Percentiles rank a stretch among this genome's conserved stretches.
Conservation (phyloP, 2,329 filamentous ascomycete species). For the Epichloe brachyelytri region DNA sequence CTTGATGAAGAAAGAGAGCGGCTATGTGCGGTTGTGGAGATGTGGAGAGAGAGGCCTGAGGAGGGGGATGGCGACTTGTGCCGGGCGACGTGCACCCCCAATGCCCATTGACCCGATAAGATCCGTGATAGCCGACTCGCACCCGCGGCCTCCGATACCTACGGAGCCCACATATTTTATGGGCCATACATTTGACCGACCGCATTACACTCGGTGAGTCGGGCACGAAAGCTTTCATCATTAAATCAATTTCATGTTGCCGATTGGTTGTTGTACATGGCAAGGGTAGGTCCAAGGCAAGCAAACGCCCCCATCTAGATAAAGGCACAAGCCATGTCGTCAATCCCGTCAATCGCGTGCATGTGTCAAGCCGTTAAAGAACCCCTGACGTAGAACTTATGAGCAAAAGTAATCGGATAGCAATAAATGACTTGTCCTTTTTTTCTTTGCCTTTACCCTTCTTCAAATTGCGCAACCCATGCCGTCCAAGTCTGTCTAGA, state of each 20-base stretch:
- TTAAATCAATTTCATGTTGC: conserved; percentile 2
- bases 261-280: conserved; percentile 3
- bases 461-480: neutral
- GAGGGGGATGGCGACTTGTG: too few species aligned
- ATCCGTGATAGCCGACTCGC: conserved; percentile 7
- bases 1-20: neutral
- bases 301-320: conserved; percentile 4
- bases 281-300: conserved; percentile 3
- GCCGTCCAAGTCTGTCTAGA: neutral
- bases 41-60: neutral
- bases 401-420: conserved; percentile 2
- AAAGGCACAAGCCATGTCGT: conserved; percentile 2
- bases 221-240: neutral
- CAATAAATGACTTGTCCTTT: neutral
- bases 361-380: neutral
- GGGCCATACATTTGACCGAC: too few species aligned
- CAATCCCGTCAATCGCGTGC: neutral
- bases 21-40: conserved; percentile 1
- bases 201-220: too few species aligned
- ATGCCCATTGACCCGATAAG: conserved; percentile 8
- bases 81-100: neutral
- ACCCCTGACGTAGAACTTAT: neutral
- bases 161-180: too few species aligned
- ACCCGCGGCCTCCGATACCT: neutral
- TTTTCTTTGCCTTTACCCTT: neutral